Evolutionary conservation across 2,329 filamentous ascomycete genomes (phyloP).

Genomic region (Penicillium sp.): DNA sequence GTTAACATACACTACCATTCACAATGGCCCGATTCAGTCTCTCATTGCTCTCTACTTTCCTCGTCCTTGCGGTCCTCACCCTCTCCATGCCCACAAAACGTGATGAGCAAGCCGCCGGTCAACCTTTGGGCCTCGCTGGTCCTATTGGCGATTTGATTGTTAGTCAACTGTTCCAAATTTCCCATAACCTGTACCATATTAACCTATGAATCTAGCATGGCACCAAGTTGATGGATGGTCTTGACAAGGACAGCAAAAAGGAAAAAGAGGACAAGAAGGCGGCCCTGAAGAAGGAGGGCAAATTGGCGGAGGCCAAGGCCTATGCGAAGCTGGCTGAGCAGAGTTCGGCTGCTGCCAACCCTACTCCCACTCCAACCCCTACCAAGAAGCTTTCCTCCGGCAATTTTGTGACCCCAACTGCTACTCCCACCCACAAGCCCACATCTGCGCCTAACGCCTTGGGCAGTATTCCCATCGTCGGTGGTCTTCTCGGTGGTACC

Average conservation of each 20-base stretch:
- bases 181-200: background rate
- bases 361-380: constrained; percentile 8
- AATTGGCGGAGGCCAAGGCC: constrained; percentile 6
- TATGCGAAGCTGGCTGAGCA: constrained; percentile 1
- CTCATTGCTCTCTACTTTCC: constrained; percentile 29
- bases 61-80: constrained; percentile 31
- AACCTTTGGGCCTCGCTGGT: constrained; percentile 9
- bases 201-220: constrained; percentile 12
- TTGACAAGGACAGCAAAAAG: constrained; percentile 8
- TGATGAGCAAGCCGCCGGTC: background rate
- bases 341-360: background rate
- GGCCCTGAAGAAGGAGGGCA: constrained; percentile 8
- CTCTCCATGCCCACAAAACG: constrained; percentile 30
- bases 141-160: constrained; percentile 21
- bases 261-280: constrained; percentile 6
- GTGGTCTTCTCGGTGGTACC: constrained; percentile 20
- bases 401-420: constrained; percentile 22
- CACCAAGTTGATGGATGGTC: constrained; percentile 17
- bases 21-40: constrained; percentile 35
- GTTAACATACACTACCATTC: constrained; percentile 3
- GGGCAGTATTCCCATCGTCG: constrained; percentile 25
- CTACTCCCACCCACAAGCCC: constrained; percentile 14
- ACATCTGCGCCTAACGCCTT: constrained; percentile 19
- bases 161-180: background rate
- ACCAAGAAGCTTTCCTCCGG: constrained; percentile 19